Conservation (phyloP, 148 eudicot genomes). For the Rheum nobile region DNA sequence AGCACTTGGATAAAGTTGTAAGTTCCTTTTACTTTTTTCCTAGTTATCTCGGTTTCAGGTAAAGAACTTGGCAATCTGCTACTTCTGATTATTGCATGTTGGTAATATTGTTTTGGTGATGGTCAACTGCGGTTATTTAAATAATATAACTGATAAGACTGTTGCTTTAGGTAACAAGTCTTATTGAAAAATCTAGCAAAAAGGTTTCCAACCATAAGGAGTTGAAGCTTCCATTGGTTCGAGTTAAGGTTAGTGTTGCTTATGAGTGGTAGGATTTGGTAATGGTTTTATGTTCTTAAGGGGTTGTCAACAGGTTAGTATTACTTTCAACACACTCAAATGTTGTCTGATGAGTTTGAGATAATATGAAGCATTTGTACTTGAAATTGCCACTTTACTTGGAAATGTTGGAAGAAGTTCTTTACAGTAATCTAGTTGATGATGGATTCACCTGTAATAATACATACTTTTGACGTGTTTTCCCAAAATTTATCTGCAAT, state of each 20-base stretch:
- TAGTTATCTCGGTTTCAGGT: background rate
- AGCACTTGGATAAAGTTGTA: conserved; percentile 92
- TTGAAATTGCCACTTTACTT: background rate
- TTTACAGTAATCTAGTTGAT: background rate
- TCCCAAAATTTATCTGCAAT: background rate
- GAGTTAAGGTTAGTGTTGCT: conserved; percentile 53
- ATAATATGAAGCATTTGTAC: background rate
- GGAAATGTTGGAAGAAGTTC: background rate
- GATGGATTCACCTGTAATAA: background rate
- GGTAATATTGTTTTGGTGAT: background rate
- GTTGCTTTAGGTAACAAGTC: conserved; percentile 55
- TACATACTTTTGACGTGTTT: background rate
- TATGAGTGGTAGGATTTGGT: background rate
- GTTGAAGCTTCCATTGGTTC: conserved; percentile 79
- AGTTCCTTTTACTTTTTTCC: conserved; percentile 7
- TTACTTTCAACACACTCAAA: background rate
- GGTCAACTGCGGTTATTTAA: background rate
- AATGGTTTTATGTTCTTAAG: background rate
- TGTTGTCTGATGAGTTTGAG: background rate
- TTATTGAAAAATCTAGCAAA: conserved; percentile 66
- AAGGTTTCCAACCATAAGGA: conserved; percentile 34
- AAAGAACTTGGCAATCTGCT: background rate
- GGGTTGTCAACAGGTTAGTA: background rate
- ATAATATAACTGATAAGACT: conserved; percentile 6
- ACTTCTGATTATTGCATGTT: background rate